Evolutionary conservation across 1,284 basidiomycete species (phyloP).

Genomic region (Pseudozyma pruni): DNA sequence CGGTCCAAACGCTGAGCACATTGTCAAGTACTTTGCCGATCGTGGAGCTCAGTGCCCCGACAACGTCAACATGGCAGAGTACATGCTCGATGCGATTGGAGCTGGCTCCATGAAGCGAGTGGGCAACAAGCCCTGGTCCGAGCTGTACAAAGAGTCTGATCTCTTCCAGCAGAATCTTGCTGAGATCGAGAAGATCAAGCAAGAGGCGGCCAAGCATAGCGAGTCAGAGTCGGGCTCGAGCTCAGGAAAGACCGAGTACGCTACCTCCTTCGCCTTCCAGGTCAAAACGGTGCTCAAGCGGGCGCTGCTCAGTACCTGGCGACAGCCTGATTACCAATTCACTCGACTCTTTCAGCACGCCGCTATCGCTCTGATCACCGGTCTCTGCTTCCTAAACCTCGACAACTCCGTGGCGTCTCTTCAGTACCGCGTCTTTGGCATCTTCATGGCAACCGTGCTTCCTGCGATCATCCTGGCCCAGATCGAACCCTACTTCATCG

Average conservation of each 20-base stretch:
- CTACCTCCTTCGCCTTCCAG: slow-evolving; percentile 44
- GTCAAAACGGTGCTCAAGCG: slow-evolving; percentile 29
- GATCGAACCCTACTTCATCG: slow-evolving; percentile 41
- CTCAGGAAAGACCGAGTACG: slow-evolving; percentile 52
- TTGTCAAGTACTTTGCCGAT: slow-evolving; percentile 43
- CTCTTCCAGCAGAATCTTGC: slow-evolving; percentile 24
- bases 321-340: slow-evolving; percentile 67
- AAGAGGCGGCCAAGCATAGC: slow-evolving; percentile 12
- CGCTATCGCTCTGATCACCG: slow-evolving; percentile 33
- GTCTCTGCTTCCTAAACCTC: slow-evolving; percentile 41
- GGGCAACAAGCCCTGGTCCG: slow-evolving; percentile 74
- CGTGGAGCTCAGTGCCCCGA: slow-evolving; percentile 67
- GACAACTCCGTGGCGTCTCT: slow-evolving; percentile 20
- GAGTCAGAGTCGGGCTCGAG: too few species aligned
- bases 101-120: slow-evolving; percentile 63
- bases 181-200: slow-evolving; percentile 35
- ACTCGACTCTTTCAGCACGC: slow-evolving; percentile 44
- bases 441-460: slow-evolving; percentile 41
- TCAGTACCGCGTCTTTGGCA: slow-evolving; percentile 33
- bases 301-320: slow-evolving; percentile 76
- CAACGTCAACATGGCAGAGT: slow-evolving; percentile 72
- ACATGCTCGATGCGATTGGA: slow-evolving; percentile 69
- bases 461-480: slow-evolving; percentile 39
- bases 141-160: slow-evolving; percentile 69
- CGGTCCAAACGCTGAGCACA: slow-evolving; percentile 26